Evolutionary conservation across 306 rosid genomes (phyloP), one percentile per base, ranked within the genome.

Genomic region (Albizia julibrissin): DNA sequence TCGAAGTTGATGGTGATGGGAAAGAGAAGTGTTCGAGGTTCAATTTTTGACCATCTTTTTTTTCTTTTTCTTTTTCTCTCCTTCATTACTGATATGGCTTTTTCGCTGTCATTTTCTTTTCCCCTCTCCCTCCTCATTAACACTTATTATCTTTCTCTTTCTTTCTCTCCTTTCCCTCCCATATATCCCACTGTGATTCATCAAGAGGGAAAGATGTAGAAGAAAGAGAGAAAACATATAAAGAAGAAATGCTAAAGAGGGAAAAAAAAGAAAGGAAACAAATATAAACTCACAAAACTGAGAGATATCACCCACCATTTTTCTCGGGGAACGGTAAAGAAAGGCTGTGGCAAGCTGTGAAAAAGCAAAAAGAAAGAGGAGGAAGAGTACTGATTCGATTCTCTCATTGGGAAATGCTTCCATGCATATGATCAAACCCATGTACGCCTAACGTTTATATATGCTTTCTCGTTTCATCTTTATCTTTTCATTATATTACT

Each of bases 271-370:
- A 46, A 43, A 12, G 50, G 50, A 12, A 44, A 44, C 2, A 47
- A 47, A 47, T 64, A 64, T 11, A 47, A 14, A 47, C 52, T 14
- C 16, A 50, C 78, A 42, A 74, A 81, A 40, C 44, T 73, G 78
- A 69, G 67, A 91, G 85, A 84, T 85, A 84, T 80, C 83, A 89
- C 77, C 78, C 89, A 84, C 88, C 87, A 87, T 78, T 86, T 69
- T 90, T 82, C 85, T 95, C 87, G 99, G 99, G 89, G 95, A 91
- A 88, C 83, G 99, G 93, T 91, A 95, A 93, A 95, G 98, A 58
- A 93, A 91, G 94, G 91, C 93, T 89, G 97, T 84, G 85, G 88
- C 94, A 85, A 92, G 91, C 92, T 91, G 98, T 88, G 90, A 88
- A 90, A 87, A 91, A 93, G 97, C 93, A 86, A 93, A 95, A 93